Evolutionary conservation across 2,329 filamentous ascomycete genomes (phyloP).

Genomic region (Ilyonectria sp.): DNA sequence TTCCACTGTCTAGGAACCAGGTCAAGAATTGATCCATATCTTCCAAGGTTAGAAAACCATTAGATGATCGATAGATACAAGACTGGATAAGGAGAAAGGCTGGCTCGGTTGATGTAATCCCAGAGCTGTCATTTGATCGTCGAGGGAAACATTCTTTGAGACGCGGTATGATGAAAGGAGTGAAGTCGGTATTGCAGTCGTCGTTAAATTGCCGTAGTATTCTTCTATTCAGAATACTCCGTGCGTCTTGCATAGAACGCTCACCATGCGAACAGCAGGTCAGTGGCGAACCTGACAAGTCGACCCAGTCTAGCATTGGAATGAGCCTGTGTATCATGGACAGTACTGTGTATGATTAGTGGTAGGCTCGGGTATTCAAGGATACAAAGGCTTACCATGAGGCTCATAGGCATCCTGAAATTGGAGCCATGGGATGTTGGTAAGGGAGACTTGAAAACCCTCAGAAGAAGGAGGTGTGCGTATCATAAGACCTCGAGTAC

Average conservation of each 20-base stretch:
- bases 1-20: neutral
- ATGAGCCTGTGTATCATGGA: neutral
- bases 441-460: neutral
- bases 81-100: neutral
- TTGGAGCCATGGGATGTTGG: constrained; percentile 2
- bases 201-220: too few relatives aligned
- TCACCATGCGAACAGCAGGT: neutral
- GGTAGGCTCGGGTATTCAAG: neutral
- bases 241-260: neutral
- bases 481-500: constrained; percentile 1
- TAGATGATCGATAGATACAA: constrained; percentile 11
- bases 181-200: neutral
- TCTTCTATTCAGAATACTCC: too few relatives aligned
- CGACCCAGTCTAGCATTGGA: neutral
- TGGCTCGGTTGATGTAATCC: neutral
- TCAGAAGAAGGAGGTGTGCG: constrained; percentile 1
- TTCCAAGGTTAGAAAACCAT: neutral
- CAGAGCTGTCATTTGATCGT: neutral
- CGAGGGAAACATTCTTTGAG: neutral
- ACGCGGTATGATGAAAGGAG: neutral
- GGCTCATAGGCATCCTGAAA: neutral
- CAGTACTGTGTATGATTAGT: neutral
- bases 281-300: neutral
- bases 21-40: neutral
- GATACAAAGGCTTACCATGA: neutral